phyloP scores from a whole-genome alignment of 805 yeast genomes.

The Ogataea chonburiensis region DNA sequence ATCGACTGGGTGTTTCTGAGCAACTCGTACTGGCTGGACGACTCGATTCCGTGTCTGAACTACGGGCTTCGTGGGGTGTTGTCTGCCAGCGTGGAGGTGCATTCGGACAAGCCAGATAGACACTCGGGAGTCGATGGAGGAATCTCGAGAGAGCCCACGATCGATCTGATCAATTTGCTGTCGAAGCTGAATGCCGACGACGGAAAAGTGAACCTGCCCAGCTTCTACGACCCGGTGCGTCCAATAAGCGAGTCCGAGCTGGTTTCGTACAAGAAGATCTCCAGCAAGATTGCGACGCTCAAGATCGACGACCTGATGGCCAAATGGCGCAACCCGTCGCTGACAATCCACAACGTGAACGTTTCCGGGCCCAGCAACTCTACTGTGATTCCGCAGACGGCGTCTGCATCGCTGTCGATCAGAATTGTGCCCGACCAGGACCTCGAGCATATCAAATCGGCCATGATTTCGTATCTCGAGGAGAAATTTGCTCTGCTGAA shows the following conservation, averaged over 20 bases:
- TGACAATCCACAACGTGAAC: constrained; percentile 78
- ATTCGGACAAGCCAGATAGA: constrained; percentile 77
- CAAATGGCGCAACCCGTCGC: constrained; percentile 88
- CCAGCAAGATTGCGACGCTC: constrained; percentile 34
- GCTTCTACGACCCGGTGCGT: constrained; percentile 66
- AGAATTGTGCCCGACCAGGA: constrained; percentile 90
- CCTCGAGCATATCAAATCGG: constrained; percentile 51
- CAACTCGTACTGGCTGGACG: constrained; percentile 94
- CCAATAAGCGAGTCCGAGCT: constrained; percentile 59
- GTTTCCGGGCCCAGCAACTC: constrained; percentile 90
- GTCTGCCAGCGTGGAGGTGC: constrained; percentile 69
- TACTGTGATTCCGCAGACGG: constrained; percentile 85
- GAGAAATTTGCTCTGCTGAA: constrained; percentile 47
- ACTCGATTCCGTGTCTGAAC: constrained; percentile 82
- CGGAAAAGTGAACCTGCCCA: constrained; percentile 61
- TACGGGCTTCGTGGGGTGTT: constrained; percentile 93
- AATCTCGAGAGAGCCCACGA: constrained; percentile 79
- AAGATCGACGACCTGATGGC: constrained; percentile 56
- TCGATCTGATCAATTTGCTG: constrained; percentile 74
- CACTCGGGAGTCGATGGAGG: constrained; percentile 99
- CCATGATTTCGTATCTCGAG: constrained; percentile 47
- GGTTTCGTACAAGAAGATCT: constrained; percentile 59
- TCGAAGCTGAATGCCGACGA: constrained; percentile 59
- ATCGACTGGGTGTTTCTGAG: constrained; percentile 89
- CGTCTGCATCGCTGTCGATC: constrained; percentile 73